Conservation (phyloP, 2,329 filamentous ascomycete species). For the Exophiala sideris region DNA sequence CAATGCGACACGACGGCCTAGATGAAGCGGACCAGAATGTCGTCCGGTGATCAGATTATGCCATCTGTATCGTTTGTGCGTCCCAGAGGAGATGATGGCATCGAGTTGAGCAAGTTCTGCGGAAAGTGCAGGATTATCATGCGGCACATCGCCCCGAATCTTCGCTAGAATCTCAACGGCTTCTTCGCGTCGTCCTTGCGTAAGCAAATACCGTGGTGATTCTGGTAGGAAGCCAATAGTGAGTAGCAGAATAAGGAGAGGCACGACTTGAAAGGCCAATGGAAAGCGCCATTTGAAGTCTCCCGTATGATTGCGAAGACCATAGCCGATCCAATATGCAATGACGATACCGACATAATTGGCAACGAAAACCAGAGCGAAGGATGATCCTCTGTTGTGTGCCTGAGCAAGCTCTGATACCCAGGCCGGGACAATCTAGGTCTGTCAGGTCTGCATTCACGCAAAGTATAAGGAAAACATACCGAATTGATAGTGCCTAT, state of each 20-base stretch:
- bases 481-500: slow-evolving; percentile 42
- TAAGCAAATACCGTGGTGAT: slow-evolving; percentile 21
- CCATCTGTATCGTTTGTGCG: background rate
- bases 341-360: slow-evolving; percentile 51
- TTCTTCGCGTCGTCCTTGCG: slow-evolving; percentile 25
- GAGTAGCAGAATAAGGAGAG: background rate
- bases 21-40: slow-evolving; percentile 6
- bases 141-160: slow-evolving; percentile 53
- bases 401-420: slow-evolving; percentile 50
- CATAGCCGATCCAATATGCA: slow-evolving; percentile 39
- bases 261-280: slow-evolving; percentile 35
- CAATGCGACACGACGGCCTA: slow-evolving; percentile 3
- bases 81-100: slow-evolving; percentile 32
- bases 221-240: slow-evolving; percentile 18
- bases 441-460: slow-evolving; percentile 40
- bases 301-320: slow-evolving; percentile 35
- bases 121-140: slow-evolving; percentile 49
- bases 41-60: slow-evolving; percentile 2
- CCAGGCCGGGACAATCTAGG: slow-evolving; percentile 46
- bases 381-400: slow-evolving; percentile 45
- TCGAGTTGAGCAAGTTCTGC: slow-evolving; percentile 61
- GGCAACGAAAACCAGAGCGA: slow-evolving; percentile 52
- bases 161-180: slow-evolving; percentile 32
- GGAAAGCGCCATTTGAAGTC: slow-evolving; percentile 36
- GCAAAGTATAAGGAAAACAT: slow-evolving; percentile 18